Evolutionary conservation across 345 rosid species (phyloP).

Genomic region (Gossypium sturtianum): DNA sequence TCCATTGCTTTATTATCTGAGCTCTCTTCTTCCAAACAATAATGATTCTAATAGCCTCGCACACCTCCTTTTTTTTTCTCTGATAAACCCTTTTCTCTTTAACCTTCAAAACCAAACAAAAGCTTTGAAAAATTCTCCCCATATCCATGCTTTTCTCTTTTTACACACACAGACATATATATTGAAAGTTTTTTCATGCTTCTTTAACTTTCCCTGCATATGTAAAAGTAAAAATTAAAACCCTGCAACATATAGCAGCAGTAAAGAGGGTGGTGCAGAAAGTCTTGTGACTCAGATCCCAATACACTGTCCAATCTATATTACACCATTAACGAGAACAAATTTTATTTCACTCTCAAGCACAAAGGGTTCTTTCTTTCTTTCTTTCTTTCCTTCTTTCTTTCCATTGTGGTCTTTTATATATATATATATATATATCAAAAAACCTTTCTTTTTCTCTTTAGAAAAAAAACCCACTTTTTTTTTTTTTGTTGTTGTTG

Average conservation of each 20-base stretch:
- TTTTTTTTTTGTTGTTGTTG: neutral
- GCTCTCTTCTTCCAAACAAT: slow-evolving; percentile 16
- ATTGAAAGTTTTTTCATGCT: slow-evolving; percentile 13
- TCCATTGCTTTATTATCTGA: slow-evolving; percentile 20
- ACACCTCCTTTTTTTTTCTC: neutral
- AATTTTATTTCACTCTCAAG: neutral
- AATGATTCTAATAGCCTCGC: slow-evolving; percentile 30
- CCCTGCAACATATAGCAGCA: slow-evolving; percentile 28
- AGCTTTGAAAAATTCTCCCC: neutral
- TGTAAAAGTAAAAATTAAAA: slow-evolving; percentile 3
- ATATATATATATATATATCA: neutral
- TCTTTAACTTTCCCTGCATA: slow-evolving; percentile 11
- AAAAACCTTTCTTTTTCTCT: neutral
- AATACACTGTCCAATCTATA: slow-evolving; percentile 13
- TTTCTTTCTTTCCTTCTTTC: neutral
- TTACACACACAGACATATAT: neutral
- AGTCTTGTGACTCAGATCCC: slow-evolving; percentile 46
- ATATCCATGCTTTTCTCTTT: neutral
- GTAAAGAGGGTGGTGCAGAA: slow-evolving; percentile 27
- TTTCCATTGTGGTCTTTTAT: slow-evolving; percentile 15
- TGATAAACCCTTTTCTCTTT: neutral
- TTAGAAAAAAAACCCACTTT: neutral
- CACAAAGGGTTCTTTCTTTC: slow-evolving; percentile 7
- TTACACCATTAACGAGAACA: slow-evolving; percentile 22
- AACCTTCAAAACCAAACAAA: neutral